Conservation (phyloP, 352 stramenopile species). For the Pythium scleroteichum region DNA sequence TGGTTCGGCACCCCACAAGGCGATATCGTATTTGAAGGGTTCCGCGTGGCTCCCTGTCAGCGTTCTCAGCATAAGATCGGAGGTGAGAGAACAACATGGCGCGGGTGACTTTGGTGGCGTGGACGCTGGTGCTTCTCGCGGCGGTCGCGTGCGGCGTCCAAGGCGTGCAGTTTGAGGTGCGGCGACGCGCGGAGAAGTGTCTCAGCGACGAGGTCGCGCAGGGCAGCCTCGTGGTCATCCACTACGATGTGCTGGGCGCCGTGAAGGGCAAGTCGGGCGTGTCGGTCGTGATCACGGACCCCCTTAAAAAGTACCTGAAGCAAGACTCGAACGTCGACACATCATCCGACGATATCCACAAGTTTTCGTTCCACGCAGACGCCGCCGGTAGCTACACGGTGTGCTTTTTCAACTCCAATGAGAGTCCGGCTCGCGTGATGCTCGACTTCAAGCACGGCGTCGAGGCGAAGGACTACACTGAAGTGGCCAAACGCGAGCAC, state of each 20-base stretch:
- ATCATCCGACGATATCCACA: conserved; percentile 77
- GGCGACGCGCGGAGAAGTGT: conserved; percentile 70
- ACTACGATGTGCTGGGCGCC: conserved; percentile 79
- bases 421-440: conserved; percentile 69
- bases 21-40: conserved; percentile 13
- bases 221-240: conserved; percentile 75
- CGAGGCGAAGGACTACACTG: conserved; percentile 88
- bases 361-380: conserved; percentile 82
- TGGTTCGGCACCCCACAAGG: neutral
- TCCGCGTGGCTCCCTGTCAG: conserved; percentile 13
- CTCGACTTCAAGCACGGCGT: conserved; percentile 89
- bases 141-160: conserved; percentile 29
- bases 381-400: conserved; percentile 67
- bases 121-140: conserved; percentile 35
- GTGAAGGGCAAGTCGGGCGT: conserved; percentile 70
- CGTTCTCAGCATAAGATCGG: conserved; percentile 14
- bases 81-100: conserved; percentile 6
- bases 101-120: neutral
- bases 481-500: conserved; percentile 88
- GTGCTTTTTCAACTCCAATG: conserved; percentile 85
- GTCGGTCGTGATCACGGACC: conserved; percentile 71
- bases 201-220: conserved; percentile 82
- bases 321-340: conserved; percentile 85
- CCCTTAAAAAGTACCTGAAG: conserved; percentile 76
- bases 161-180: conserved; percentile 82